Conservation (phyloP, 2,329 filamentous ascomycete genomes). For the Mycosphaerella arachidis region DNA sequence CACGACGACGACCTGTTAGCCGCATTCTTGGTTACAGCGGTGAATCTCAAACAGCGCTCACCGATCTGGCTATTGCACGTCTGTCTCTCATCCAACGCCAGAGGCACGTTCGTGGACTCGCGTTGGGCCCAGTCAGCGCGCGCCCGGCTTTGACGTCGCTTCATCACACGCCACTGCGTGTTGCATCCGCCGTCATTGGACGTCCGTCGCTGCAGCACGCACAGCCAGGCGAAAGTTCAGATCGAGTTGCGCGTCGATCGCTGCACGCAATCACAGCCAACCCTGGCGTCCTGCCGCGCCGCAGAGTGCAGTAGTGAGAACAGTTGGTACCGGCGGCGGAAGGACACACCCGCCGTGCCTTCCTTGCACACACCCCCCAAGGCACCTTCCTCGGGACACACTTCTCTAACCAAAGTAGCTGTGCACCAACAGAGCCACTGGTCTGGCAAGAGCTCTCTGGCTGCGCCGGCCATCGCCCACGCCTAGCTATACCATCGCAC, state of each 20-base stretch:
- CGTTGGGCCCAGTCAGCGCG: slow-evolving; percentile 7
- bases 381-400: background rate
- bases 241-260: slow-evolving; percentile 10
- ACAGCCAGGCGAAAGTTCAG: background rate
- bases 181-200: slow-evolving; percentile 12
- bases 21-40: slow-evolving; percentile 14
- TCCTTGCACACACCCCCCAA: background rate
- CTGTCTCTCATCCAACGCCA: slow-evolving; percentile 3
- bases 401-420: background rate
- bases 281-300: slow-evolving; percentile 7
- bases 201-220: background rate
- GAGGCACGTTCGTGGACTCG: background rate
- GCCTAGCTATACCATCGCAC: slow-evolving; percentile 2
- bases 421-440: background rate
- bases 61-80: slow-evolving; percentile 18
- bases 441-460: background rate
- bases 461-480: background rate
- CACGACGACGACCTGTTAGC: slow-evolving; percentile 8
- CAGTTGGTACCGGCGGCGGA: slow-evolving; percentile 1
- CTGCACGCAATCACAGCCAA: slow-evolving; percentile 11
- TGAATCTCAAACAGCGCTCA: slow-evolving; percentile 11
- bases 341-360: background rate
- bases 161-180: slow-evolving; percentile 16
- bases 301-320: slow-evolving; percentile 3
- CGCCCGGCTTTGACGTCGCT: slow-evolving; percentile 7